Percentiles rank a stretch among this genome's conserved stretches.
These are phyloP conservation scores for Sugiyamaella castrensis DNA, from an alignment of 1,139 yeast species.

Conservation along the genomic window DNA sequence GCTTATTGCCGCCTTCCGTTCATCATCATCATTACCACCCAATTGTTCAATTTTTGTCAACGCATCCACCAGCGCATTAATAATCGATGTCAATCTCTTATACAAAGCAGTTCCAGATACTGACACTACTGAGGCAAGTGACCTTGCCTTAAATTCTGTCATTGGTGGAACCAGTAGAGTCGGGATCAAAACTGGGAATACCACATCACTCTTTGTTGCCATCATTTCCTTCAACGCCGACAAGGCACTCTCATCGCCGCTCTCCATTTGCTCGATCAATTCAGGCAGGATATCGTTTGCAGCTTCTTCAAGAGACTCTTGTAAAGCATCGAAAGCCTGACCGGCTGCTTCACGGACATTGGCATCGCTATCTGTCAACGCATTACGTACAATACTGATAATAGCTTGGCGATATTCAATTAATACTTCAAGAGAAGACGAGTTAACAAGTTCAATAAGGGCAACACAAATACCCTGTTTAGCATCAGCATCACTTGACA, in stretches of 20 bases:
- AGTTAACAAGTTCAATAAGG: conserved; percentile 74
- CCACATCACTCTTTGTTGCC: conserved; percentile 84
- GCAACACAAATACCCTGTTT: conserved; percentile 98
- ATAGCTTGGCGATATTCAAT: conserved; percentile 64
- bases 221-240: conserved; percentile 88
- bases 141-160: conserved; percentile 78
- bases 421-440: conserved; percentile 64
- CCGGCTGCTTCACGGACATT: conserved; percentile 90
- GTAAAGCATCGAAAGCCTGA: conserved; percentile 81
- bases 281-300: conserved; percentile 90
- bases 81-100: conserved; percentile 65
- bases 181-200: conserved; percentile 92
- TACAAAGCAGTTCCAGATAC: conserved; percentile 87
- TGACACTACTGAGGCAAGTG: conserved; percentile 82
- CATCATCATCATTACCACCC: conserved; percentile 35
- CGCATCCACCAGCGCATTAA: conserved; percentile 68
- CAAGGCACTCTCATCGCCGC: conserved; percentile 70
- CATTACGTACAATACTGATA: conserved; percentile 70
- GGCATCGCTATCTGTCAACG: conserved; percentile 71
- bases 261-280: conserved; percentile 66
- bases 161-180: conserved; percentile 79
- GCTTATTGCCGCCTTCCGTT: conserved; percentile 42
- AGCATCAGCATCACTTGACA: conserved; percentile 67
- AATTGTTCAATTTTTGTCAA: too few relatives aligned
- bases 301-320: conserved; percentile 73